Evolutionary conservation across 805 yeast species (phyloP), one percentile per base, ranked within the genome.

Genomic region (Wickerhamiella kurtzmanii): DNA sequence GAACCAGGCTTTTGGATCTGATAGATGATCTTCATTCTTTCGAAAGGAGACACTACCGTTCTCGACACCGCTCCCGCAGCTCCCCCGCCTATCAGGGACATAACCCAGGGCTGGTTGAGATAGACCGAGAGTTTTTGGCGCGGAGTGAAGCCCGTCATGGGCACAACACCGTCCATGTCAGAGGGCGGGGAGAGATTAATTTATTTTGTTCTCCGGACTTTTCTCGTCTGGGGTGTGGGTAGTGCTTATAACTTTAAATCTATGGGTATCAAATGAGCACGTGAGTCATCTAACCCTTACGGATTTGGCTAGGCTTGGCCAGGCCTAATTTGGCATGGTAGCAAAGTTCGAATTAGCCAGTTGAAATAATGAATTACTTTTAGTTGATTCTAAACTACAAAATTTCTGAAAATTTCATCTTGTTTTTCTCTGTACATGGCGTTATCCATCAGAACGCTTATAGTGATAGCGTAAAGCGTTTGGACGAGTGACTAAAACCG

Each of bases 61-160:
- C 97, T 70, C 1, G 95, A 83, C 28, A 88, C 79, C 21, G 95
- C 97, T 48, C 97, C 98, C 0, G 97, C 98, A 0, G 83, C 72
- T 45, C 96, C 96, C 48, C 98, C 98, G 4, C 96, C 97, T 22
- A 88, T 69, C 59, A 89, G 86, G 1, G 96, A 85, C 2, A 86
- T 71, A 28, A 74, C 73, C 11, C 64, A 57, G n/a, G 72, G 70
- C 22, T 53, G 51, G 43, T 43, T 36, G 17, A 36, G 13, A n/a
- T 18, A 36, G 6, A 8, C 38, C 19, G 19, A 18, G 8, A 36
- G 19, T 18, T 36, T 36, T 18, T 36, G 38, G 13, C 38, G 32
- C 11, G 32, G 32, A 11, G 32, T 25, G 32, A 25, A 11, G 9
- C 32, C 32, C 32, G 32, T 25, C 32, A 25, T 25, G 32, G 32